Base-by-base conservation (phyloP, 2,329 filamentous ascomycete genomes). In the Shiraia bambusicola region DNA sequence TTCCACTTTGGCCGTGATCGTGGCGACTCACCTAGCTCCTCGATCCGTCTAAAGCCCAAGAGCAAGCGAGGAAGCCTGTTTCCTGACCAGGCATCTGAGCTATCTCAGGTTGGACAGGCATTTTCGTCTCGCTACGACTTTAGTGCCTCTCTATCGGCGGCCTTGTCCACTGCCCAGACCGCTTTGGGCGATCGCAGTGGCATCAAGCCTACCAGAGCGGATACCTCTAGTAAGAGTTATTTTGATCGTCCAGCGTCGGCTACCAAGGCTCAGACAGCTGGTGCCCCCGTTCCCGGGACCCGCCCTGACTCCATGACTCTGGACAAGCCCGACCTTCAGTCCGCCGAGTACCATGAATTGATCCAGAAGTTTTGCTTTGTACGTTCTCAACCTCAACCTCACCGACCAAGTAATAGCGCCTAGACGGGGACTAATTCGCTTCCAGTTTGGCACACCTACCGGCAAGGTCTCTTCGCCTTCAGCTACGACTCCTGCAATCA, bases 321-420 rank as follows among this genome's bases (percentile, higher is more conserved):
- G 28, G 79, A 80, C 61, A 82, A 85, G 62, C 83, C 84, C 31
- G 77, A 81, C 61, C 84, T 95, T 54, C 82, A 91, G 47, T 94
- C 90, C 52, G 84, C 88, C 47, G 91, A 92, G 46, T 97, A 98
- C 69, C 88, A 94, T 72, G 93, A 98, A 73, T 81, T 98, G 54
- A 87, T 98, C 70, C 91, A 95, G 77, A 96, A 95, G 77, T 98
- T 95, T 79, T 98, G 93, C 80, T 98, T 97, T 82, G 92, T 96
- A 92, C 83, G 92, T 95, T 79, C 79, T 61, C 59, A 61, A 64
- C 64, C 54, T 65, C 59, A 61, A 58, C 66, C 54, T 65, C 59
- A 61, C 57, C 66, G 56, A 54, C 51, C 58, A 50, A 50, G 49
- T 51, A 63, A 58, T 55, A 56, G 54, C 56, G 61, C 56, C 56